phyloP scores from a whole-genome alignment of 768 basidiomycete genomes.

The Floccularia luteovirens region DNA sequence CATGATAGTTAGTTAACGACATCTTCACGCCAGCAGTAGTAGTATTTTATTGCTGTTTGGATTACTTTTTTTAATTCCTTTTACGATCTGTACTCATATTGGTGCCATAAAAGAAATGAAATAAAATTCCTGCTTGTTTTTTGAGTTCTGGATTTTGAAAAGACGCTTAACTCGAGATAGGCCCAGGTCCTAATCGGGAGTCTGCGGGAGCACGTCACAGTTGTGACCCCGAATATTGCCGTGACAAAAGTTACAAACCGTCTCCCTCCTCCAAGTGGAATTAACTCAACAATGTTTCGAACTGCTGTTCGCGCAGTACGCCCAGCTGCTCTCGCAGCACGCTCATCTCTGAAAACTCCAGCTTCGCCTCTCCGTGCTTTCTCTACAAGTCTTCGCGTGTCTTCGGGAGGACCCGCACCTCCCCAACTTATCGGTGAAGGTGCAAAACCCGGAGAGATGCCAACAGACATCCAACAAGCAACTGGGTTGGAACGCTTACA shows the following conservation, averaged over 20 bases:
- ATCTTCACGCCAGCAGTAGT: too few relatives aligned
- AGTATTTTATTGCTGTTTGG: too few relatives aligned
- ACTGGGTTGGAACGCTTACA: conserved; percentile 97
- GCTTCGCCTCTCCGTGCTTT: conserved; percentile 41
- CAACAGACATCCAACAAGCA: conserved; percentile 83
- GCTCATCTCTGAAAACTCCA: conserved; percentile 25
- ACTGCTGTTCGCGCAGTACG: conserved; percentile 38
- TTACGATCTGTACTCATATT: too few relatives aligned
- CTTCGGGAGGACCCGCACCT: conserved; percentile 48
- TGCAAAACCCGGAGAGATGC: conserved; percentile 64
- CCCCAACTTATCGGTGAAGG: conserved; percentile 69
- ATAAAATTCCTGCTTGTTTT: too few relatives aligned
- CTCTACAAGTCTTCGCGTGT: conserved; percentile 46
- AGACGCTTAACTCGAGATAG: too few relatives aligned
- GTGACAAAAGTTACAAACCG: conserved; percentile 13
- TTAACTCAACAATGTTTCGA: conserved; percentile 29
- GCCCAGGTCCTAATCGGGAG: too few relatives aligned
- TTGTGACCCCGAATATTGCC: conserved; percentile 10
- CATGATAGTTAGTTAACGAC: too few relatives aligned
- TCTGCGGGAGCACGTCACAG: conserved; percentile 19
- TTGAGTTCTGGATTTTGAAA: too few relatives aligned
- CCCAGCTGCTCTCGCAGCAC: conserved; percentile 30
- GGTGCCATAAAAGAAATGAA: too few relatives aligned
- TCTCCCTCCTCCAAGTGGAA: conserved; percentile 15
- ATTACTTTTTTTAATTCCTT: too few relatives aligned